Conservation (phyloP, 768 basidiomycete genomes). For the Suillus variegatus region DNA sequence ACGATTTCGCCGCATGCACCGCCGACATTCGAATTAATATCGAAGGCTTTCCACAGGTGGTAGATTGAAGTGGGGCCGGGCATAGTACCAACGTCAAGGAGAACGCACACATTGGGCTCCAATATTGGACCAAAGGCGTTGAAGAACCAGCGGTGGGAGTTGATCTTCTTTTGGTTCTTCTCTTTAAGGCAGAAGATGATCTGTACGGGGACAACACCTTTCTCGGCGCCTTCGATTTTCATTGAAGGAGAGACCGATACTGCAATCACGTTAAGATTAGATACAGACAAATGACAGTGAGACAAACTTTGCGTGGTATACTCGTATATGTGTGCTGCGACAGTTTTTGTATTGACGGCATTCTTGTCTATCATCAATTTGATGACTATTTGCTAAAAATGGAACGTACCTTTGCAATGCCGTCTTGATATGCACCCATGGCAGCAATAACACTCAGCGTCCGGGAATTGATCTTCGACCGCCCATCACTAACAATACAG, state of each 20-base stretch:
- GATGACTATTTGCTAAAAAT: background rate
- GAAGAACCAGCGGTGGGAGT: slow-evolving; percentile 95
- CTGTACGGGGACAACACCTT: slow-evolving; percentile 85
- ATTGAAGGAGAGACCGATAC: slow-evolving; percentile 81
- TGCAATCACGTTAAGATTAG: slow-evolving; percentile 25
- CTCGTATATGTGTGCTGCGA: slow-evolving; percentile 90
- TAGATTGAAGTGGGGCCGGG: slow-evolving; percentile 89
- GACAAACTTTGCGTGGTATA: slow-evolving; percentile 87
- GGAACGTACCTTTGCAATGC: slow-evolving; percentile 73
- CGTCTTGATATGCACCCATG: slow-evolving; percentile 95
- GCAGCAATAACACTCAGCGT: slow-evolving; percentile 87
- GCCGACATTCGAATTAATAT: slow-evolving; percentile 87
- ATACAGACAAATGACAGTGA: slow-evolving; percentile 6
- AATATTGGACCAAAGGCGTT: slow-evolving; percentile 82
- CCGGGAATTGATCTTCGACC: slow-evolving; percentile 80
- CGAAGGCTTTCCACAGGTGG: slow-evolving; percentile 94
- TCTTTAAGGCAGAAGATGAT: slow-evolving; percentile 92
- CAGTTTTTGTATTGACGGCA: slow-evolving; percentile 78
- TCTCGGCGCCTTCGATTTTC: slow-evolving; percentile 79
- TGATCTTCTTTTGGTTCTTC: slow-evolving; percentile 95
- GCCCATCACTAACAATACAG: slow-evolving; percentile 87
- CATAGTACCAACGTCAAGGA: slow-evolving; percentile 86
- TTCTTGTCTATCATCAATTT: slow-evolving; percentile 40
- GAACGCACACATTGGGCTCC: slow-evolving; percentile 90
- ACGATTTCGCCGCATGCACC: slow-evolving; percentile 98